phyloP scores from a whole-genome alignment of 768 basidiomycete genomes.

The Leccinellum luteum region DNA sequence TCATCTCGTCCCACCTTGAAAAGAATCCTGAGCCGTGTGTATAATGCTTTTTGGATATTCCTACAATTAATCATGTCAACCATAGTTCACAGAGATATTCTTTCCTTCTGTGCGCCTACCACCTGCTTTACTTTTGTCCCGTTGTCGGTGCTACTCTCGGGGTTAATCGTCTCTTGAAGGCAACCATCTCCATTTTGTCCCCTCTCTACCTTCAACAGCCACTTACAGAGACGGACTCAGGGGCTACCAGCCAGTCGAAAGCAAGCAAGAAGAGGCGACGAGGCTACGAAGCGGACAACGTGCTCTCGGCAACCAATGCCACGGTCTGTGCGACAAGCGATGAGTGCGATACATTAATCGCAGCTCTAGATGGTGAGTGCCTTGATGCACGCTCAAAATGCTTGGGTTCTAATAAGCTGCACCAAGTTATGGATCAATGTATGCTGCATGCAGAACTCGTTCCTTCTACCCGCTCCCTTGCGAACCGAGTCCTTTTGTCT shows the following conservation, averaged over 20 bases:
- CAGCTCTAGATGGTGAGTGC: slow-evolving; percentile 57
- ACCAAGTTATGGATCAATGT: slow-evolving; percentile 48
- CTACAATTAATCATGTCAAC: slow-evolving; percentile 5
- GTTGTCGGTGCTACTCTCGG: slow-evolving; percentile 47
- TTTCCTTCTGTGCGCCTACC: slow-evolving; percentile 45
- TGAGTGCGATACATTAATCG: slow-evolving; percentile 52
- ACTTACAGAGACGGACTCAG: slow-evolving; percentile 27
- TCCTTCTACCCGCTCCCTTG: slow-evolving; percentile 54
- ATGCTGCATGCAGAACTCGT: slow-evolving; percentile 51
- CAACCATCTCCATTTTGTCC: slow-evolving; percentile 48
- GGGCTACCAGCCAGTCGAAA: slow-evolving; percentile 33
- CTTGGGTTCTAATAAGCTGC: slow-evolving; percentile 5
- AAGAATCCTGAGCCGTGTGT: slow-evolving; percentile 48
- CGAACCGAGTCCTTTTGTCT: slow-evolving; percentile 56
- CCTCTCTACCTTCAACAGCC: slow-evolving; percentile 43
- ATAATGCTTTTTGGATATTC: neutral
- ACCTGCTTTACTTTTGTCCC: slow-evolving; percentile 43
- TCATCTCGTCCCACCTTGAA: slow-evolving; percentile 62
- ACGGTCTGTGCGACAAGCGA: slow-evolving; percentile 47
- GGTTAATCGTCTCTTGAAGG: slow-evolving; percentile 52
- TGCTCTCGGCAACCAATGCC: slow-evolving; percentile 51
- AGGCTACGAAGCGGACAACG: slow-evolving; percentile 73
- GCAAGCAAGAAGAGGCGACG: slow-evolving; percentile 69
- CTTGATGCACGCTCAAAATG: neutral
- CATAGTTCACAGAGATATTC: slow-evolving; percentile 37